These are phyloP conservation scores for Luzula sylvatica DNA, from an alignment of 176 grass and related monocot genomes.

Conservation along the genomic window DNA sequence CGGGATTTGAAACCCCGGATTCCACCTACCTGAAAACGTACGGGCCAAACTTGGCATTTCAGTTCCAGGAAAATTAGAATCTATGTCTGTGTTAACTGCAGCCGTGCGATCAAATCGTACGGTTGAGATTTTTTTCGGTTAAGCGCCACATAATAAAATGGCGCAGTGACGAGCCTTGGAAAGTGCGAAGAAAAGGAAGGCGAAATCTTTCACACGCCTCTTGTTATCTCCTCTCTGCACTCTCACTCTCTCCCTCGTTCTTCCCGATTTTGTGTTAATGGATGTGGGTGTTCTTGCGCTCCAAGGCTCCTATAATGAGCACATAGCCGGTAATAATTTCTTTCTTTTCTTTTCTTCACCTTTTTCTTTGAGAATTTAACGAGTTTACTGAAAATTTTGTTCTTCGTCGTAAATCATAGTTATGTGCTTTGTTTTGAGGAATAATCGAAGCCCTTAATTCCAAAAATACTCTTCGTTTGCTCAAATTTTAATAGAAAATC, in stretches of 20 bases:
- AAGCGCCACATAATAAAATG: not conserved
- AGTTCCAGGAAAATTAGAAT: no score
- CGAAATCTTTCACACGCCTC: not conserved
- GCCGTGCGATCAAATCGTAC: not conserved
- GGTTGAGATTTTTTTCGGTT: not conserved
- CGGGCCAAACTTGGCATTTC: no score
- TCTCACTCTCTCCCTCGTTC: not conserved
- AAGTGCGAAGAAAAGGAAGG: not conserved
- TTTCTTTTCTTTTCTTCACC: not conserved
- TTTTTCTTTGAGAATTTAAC: not conserved
- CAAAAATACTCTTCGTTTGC: no score
- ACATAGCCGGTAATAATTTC: conserved; percentile 46
- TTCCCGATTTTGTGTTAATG: conserved; percentile 10
- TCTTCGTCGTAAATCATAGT: not conserved
- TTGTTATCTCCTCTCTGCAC: no score
- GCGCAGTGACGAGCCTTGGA: not conserved
- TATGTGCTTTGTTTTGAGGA: no score
- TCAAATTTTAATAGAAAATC: no score
- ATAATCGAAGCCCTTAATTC: no score
- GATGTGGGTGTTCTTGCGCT: conserved; percentile 90
- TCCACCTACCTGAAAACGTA: no score
- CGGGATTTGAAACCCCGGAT: no score
- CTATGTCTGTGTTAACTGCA: no score
- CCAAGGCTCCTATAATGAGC: conserved; percentile 97
- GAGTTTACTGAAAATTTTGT: not conserved